Percentiles rank a stretch among this genome's conserved stretches.
Conservation (phyloP, 1,284 basidiomycete species). For the Albatrellus sp. region DNA sequence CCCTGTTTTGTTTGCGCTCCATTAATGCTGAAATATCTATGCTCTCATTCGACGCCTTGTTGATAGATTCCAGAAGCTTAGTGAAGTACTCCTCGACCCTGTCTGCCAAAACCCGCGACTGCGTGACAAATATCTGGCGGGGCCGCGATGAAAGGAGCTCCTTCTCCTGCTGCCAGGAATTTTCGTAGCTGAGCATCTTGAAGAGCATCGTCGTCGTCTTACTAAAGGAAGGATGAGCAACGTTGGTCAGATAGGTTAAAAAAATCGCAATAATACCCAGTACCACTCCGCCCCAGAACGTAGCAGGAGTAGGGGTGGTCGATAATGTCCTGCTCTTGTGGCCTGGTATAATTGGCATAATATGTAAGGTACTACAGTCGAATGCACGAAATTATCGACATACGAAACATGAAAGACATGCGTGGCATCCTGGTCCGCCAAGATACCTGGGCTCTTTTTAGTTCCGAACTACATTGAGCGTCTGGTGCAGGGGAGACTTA, state of each 20-base stretch:
- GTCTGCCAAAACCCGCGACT: slow-evolving; percentile 42
- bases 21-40: not conserved
- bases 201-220: slow-evolving; percentile 61
- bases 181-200: slow-evolving; percentile 50
- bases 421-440: slow-evolving; percentile 23
- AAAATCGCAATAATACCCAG: slow-evolving; percentile 31
- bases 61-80: slow-evolving; percentile 31
- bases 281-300: slow-evolving; percentile 60
- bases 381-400: slow-evolving; percentile 20
- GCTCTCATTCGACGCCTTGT: not conserved
- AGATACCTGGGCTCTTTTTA: slow-evolving; percentile 17
- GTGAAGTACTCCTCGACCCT: slow-evolving; percentile 48
- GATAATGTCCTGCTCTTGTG: slow-evolving; percentile 40
- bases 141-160: slow-evolving; percentile 22
- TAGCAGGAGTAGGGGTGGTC: slow-evolving; percentile 51
- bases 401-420: slow-evolving; percentile 36
- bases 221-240: slow-evolving; percentile 18
- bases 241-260: not conserved
- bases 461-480: too few species aligned
- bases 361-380: not conserved
- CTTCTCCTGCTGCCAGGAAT: slow-evolving; percentile 24
- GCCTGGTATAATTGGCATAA: slow-evolving; percentile 23
- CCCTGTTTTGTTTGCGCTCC: slow-evolving; percentile 7
- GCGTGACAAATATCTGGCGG: slow-evolving; percentile 56
- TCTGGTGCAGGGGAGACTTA: too few species aligned